Percentiles rank a stretch among this genome's conserved stretches.
phyloP scores from a whole-genome alignment of 2,329 filamentous ascomycete species.

The Nannizzia gypsea region DNA sequence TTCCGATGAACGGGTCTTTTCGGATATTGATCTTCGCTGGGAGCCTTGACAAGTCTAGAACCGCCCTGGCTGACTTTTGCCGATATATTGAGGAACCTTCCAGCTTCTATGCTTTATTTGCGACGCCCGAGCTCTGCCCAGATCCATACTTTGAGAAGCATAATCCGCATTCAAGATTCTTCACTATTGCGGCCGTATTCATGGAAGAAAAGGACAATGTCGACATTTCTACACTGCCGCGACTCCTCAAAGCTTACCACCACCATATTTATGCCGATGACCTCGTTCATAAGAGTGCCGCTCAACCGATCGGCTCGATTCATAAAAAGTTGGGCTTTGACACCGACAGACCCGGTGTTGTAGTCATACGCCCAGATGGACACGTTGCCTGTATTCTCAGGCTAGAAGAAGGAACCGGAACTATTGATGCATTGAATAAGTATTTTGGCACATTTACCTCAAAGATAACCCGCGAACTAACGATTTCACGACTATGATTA shows the following conservation, averaged over 20 bases:
- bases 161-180: conserved; percentile 75
- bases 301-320: conserved; percentile 58
- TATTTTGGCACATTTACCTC: conserved; percentile 68
- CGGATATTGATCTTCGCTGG: conserved; percentile 81
- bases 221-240: conserved; percentile 57
- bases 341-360: conserved; percentile 60
- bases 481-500: conserved; percentile 18
- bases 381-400: conserved; percentile 68
- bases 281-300: conserved; percentile 57
- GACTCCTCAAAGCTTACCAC: conserved; percentile 59
- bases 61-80: conserved; percentile 60
- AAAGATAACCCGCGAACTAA: conserved; percentile 35
- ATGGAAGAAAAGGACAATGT: conserved; percentile 55
- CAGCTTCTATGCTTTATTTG: conserved; percentile 58
- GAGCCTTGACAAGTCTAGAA: conserved; percentile 44
- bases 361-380: conserved; percentile 76
- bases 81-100: conserved; percentile 49
- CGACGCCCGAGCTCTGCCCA: conserved; percentile 41
- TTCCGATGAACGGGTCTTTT: conserved; percentile 80
- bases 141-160: conserved; percentile 68
- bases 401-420: conserved; percentile 64
- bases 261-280: conserved; percentile 83
- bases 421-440: conserved; percentile 66
- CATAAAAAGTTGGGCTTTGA: conserved; percentile 80
- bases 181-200: conserved; percentile 66